phyloP scores from a whole-genome alignment of 1,284 basidiomycete species.

The Puccinia horiana region DNA sequence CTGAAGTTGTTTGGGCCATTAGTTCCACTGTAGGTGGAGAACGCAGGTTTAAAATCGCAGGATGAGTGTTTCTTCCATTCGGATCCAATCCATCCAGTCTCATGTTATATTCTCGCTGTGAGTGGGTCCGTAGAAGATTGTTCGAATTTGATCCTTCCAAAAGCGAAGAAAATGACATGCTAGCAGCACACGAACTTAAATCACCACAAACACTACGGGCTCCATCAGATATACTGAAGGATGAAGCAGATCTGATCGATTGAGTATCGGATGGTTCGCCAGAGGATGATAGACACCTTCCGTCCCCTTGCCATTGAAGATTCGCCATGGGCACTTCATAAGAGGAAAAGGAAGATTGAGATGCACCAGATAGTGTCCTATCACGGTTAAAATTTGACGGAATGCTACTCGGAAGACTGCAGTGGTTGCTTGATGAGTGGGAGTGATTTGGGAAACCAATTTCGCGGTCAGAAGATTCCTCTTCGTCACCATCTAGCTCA shows the following conservation, averaged over 20 bases:
- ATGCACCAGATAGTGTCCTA: not conserved
- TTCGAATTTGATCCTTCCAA: not conserved
- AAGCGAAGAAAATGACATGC: not conserved
- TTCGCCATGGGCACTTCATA: not conserved
- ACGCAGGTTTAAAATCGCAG: not conserved
- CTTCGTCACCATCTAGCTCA: constrained; percentile 17
- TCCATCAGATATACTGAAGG: not conserved
- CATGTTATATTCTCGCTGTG: not conserved
- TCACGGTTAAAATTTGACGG: not conserved
- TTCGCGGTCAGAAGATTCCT: not conserved
- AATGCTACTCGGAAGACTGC: not conserved
- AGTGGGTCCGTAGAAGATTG: not conserved
- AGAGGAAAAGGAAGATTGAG: not conserved
- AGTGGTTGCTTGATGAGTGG: not conserved
- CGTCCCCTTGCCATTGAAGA: not conserved
- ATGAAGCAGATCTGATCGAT: not conserved
- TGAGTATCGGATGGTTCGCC: not conserved
- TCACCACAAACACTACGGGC: not conserved
- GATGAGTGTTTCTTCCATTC: not conserved
- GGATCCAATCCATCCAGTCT: not conserved
- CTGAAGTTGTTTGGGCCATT: constrained; percentile 17
- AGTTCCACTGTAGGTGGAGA: not conserved
- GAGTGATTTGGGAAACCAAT: not conserved
- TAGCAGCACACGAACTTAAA: not conserved
- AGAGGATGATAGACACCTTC: not conserved